Evolutionary conservation across 768 basidiomycete species (phyloP), one percentile per base, ranked within the genome.

Genomic region (Amanita molliuscula): DNA sequence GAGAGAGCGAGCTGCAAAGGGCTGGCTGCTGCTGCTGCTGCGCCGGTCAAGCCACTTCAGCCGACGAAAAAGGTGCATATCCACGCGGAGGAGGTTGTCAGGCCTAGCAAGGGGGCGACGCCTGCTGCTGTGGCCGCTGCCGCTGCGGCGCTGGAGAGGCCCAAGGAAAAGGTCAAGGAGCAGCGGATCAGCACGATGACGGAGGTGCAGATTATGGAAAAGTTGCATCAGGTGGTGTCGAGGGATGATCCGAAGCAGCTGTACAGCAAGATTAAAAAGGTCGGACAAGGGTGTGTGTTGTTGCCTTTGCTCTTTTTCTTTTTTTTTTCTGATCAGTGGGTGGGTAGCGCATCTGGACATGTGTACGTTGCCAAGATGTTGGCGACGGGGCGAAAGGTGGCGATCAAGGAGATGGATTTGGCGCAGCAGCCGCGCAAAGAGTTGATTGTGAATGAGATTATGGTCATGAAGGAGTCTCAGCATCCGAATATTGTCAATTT

Each of bases 401-500:
- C 93, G 2, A 95, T 97, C 72, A 97, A 97, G 71, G 92, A 96
- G 73, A 96, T 96, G 93, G 93, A 97, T 66, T 73, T 96, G 35
- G 77, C 89, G 18, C 88, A 91, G 61, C 93, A 95, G 60, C 95
- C 94, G 16, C 75, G 95, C 53, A 99, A 98, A 68, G 95, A 99
- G 70, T 76, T 96, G 46, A 95, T 97, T 62, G 93, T 96, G 50
- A 97, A 97, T 59, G 93, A 97, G 67, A 97, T 96, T 57, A 72
- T 97, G 54, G 96, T 99, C 57, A 98, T 99, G 95, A 95, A 93
- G 65, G 96, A 94, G 66, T 92, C 89, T 23, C 90, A 93, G 55
- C 93, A 96, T 63, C 90, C 92, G 26, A 97, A 96, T 60, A 94
- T 97, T 51, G 93, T 97, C 72, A 95, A 95, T 67, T 97, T 90